Conservation (phyloP, 2,329 filamentous ascomycete species). For the Aspergillus spinulosporus region DNA sequence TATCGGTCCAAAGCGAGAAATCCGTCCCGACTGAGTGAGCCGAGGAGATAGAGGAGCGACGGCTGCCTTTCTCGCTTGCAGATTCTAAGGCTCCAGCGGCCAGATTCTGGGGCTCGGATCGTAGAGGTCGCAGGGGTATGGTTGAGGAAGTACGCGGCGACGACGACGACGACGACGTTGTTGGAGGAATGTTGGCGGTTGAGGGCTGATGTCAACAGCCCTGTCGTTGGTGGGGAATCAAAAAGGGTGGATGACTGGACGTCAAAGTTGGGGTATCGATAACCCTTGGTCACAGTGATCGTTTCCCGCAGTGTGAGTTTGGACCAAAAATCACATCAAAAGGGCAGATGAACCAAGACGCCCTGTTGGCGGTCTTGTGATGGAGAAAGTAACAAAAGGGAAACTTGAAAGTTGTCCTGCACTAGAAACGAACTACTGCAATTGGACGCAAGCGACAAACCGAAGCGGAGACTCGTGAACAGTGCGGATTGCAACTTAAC, state of each 20-base stretch:
- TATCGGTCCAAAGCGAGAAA: conserved; percentile 88
- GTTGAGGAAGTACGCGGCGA: conserved; percentile 68
- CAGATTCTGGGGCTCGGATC: conserved; percentile 37
- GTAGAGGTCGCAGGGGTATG: conserved; percentile 81
- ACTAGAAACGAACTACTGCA: background rate
- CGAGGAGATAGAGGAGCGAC: conserved; percentile 54
- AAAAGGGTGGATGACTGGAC: conserved; percentile 3
- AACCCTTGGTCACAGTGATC: conserved; percentile 4
- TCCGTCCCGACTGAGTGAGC: conserved; percentile 60
- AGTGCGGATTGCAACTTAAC: background rate
- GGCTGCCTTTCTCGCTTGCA: conserved; percentile 51
- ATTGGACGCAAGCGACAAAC: conserved; percentile 10
- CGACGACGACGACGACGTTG: conserved; percentile 44
- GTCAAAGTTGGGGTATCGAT: conserved; percentile 12
- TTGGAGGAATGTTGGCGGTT: conserved; percentile 81
- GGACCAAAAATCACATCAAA: conserved; percentile 11
- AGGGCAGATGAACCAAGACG: conserved; percentile 12
- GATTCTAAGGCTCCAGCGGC: conserved; percentile 41
- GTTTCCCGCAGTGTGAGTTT: conserved; percentile 14
- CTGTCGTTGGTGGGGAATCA: conserved; percentile 31
- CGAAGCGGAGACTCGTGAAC: conserved; percentile 7
- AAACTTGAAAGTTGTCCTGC: conserved; percentile 1
- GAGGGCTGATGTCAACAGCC: conserved; percentile 77
- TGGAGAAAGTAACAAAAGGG: conserved; percentile 12
- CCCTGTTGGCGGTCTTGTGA: background rate